phyloP scores from a whole-genome alignment of 108 stramenopile genomes.

The Cyclotella baltica region DNA sequence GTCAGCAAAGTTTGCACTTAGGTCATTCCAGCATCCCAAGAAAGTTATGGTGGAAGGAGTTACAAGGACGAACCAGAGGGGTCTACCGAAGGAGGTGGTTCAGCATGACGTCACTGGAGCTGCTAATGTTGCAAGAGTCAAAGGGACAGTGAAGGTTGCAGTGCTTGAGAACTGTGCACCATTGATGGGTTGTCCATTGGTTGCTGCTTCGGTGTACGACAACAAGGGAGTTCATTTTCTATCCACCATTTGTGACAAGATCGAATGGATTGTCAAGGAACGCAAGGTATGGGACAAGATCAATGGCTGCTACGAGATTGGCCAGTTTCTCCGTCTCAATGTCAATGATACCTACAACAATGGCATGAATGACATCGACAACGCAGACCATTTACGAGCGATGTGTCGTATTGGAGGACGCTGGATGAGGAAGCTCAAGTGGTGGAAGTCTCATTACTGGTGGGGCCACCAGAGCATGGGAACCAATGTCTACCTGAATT shows the following conservation, averaged over 20 bases:
- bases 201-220: conserved; percentile 33
- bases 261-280: conserved; percentile 30
- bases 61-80: conserved; percentile 8
- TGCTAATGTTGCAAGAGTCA: neutral
- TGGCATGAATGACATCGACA: conserved; percentile 31
- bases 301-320: neutral
- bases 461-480: conserved; percentile 17
- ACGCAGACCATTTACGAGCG: conserved; percentile 37
- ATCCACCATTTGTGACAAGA: conserved; percentile 5
- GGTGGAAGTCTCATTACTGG: conserved; percentile 41
- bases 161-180: conserved; percentile 6
- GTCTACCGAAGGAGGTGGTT: neutral
- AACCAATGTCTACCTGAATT: conserved; percentile 19
- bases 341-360: conserved; percentile 43
- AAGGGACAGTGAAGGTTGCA: conserved; percentile 20
- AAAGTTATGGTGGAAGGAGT: conserved; percentile 48
- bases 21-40: conserved; percentile 42
- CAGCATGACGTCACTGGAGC: no score
- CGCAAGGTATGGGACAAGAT: conserved; percentile 17
- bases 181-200: neutral
- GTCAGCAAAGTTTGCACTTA: conserved; percentile 56
- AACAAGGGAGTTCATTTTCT: conserved; percentile 42
- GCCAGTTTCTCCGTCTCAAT: conserved; percentile 13
- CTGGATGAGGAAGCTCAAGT: conserved; percentile 28
- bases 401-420: conserved; percentile 26